Conservation (phyloP, 2,329 filamentous ascomycete species). For the Leptographium wingfieldii region DNA sequence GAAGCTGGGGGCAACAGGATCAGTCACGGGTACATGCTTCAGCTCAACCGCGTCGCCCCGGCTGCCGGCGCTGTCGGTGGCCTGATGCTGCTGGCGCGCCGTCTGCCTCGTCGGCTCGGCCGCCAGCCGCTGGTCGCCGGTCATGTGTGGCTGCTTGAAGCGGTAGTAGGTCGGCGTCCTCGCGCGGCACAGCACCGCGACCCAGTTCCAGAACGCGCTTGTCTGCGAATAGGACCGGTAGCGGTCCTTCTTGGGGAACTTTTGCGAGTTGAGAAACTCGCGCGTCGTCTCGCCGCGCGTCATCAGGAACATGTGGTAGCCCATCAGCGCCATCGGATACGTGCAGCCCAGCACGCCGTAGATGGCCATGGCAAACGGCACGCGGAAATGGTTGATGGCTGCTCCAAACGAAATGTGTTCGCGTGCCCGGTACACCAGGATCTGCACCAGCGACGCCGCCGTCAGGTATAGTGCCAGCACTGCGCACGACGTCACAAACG, state of each 20-base stretch:
- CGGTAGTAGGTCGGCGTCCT: conserved; percentile 77
- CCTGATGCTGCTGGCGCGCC: background rate
- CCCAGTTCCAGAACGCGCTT: conserved; percentile 62
- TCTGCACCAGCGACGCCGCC: conserved; percentile 65
- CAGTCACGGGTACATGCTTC: conserved; percentile 41
- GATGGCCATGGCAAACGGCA: conserved; percentile 80
- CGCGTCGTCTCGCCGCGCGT: conserved; percentile 86
- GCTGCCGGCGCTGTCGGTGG: conserved; percentile 19
- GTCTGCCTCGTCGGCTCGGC: conserved; percentile 23
- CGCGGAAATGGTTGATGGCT: conserved; percentile 58
- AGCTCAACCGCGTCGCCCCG: conserved; percentile 51
- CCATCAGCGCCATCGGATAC: conserved; percentile 73
- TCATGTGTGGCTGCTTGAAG: conserved; percentile 65
- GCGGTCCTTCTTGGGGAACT: conserved; percentile 83
- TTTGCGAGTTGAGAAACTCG: conserved; percentile 92
- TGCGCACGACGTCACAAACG: conserved; percentile 72
- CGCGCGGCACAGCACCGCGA: conserved; percentile 69
- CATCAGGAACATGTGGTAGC: conserved; percentile 87
- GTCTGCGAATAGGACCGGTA: conserved; percentile 83
- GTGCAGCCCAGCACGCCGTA: conserved; percentile 62
- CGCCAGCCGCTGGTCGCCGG: conserved; percentile 78
- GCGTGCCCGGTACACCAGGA: conserved; percentile 56
- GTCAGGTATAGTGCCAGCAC: conserved; percentile 65
- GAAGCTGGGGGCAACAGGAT: conserved; percentile 31
- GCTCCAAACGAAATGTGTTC: conserved; percentile 53